Conservation (phyloP, 2,329 filamentous ascomycete genomes). For the Trichoderma endophyticum region DNA sequence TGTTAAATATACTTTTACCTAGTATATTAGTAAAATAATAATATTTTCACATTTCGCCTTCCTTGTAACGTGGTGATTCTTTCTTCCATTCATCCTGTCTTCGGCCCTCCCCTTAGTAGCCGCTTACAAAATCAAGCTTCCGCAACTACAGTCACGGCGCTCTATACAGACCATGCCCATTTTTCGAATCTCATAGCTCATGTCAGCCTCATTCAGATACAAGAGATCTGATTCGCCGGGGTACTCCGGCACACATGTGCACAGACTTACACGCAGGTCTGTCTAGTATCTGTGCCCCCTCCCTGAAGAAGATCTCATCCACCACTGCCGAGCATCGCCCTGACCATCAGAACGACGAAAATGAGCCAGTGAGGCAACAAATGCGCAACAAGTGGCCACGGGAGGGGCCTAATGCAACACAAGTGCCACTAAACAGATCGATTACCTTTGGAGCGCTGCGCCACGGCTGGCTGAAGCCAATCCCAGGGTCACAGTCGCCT, state of each 20-base stretch:
- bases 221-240: not conserved
- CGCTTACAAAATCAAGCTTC: not conserved
- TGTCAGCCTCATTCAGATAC: not conserved
- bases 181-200: not conserved
- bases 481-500: not conserved
- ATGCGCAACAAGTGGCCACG: not conserved
- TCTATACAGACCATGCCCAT: not conserved
- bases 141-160: not conserved
- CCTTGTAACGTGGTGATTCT: not conserved
- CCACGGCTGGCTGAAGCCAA: not conserved
- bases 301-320: not conserved
- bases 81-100: not conserved
- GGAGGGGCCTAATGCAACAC: not conserved
- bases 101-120: not conserved
- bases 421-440: not conserved
- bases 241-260: not conserved
- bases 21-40: not conserved
- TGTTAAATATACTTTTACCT: not conserved
- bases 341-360: not conserved
- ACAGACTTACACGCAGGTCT: not conserved
- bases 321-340: not conserved
- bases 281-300: not conserved
- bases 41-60: not conserved
- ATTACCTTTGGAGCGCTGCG: not conserved
- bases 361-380: not conserved